Evolutionary conservation across 495 filamentous ascomycete species (phyloP), one percentile per base, ranked within the genome.

Genomic region (Neurospora sp.): DNA sequence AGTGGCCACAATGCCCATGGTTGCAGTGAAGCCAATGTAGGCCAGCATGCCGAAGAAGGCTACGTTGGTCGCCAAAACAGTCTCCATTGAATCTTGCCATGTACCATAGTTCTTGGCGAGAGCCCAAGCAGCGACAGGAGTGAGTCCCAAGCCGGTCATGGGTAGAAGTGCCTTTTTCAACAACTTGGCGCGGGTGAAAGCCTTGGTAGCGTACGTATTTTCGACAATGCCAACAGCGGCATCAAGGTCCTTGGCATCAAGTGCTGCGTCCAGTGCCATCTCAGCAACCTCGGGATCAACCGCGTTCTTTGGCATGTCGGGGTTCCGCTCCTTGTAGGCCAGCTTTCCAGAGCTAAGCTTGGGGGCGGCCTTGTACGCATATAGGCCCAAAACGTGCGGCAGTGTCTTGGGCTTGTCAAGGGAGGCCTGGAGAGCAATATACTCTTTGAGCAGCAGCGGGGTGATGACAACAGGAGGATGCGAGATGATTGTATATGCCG

Each of bases 391-490:
- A 69, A 92, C 88, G 62, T 90, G 86, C 4, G 96, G 93, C 79
- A 98, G 87, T 39, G 89, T 88, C 73, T 92, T 84, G 15, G 93
- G 90, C 69, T 85, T 89, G 71, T 88, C 85, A 73, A 98, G 87
- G n/a, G 88, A 83, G 21, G 88, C 83, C 77, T 97, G 93, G 38
- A 91, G 88, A 34, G 85, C 83, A 69, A 94, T 89, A 77, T 97
- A 98, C 71, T 82, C 79, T 21, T 86, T 80, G 10, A 99, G 87
- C 0, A 93, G 81, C 37, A 85, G 80, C 2, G 89, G 90, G 5
- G 93, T 91, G 77, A 99, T 93, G 84, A 94, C 94, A 43, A 97
- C 89, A 38, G 89, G 86, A 5, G 93, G 91, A 74, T 96, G 89
- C 39, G 88, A 86, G 69, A 98, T 71, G 70, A 97, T 84, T 0